Base-by-base conservation (phyloP, 176 grass and related monocot genomes). In the Zea mays region DNA sequence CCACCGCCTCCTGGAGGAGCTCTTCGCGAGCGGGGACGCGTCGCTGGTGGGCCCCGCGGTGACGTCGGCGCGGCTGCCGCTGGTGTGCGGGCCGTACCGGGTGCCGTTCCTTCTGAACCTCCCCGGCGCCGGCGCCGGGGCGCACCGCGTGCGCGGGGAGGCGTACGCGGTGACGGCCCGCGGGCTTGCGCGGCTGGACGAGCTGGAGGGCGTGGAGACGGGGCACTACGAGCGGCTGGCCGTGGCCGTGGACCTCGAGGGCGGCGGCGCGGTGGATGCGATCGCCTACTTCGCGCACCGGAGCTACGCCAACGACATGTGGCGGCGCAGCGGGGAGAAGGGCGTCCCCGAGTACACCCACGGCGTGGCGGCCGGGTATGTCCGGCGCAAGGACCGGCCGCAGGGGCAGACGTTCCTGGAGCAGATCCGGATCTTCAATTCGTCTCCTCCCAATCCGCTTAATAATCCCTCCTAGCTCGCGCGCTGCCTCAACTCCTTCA, bases 41-140 rank as follows among this genome's bases (percentile, higher is more conserved):
- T 8, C 78, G 13, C 90, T 97, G 59, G 78, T 91, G 12, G 73
- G 86, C 17, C 54, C 64, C 8, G 84, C 86, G 13, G 16, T 78
- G 40, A 97, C 93, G 0, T 72, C 90, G 10, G 4, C 36, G 4
- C 61, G 54, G 5, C 74, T 93, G 17, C 85, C 93, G 9, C 88
- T 97, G 62, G 93, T 97, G 36, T 97, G 93, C 81, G 93, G 93
- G 5, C 93, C 93, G 4, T 97, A 97, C 90, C 93, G 90, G 83
- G 93, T 97, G 41, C 93, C 93, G 6, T 97, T 97, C 86, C 93
- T 97, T 27, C 90, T 97, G 74, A 87, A 97, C 88, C 87, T 90
- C 7, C 83, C 85, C 0, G 86, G 81, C 4, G 52, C 83, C 17
- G 77, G 79, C 4, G 71, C 87, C 38, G 86, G 85, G 2, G 93